A percentile compares a stretch with the other conserved stretches of the same genome.
phyloP scores from a whole-genome alignment of 306 rosid genomes.

The Senna tora region DNA sequence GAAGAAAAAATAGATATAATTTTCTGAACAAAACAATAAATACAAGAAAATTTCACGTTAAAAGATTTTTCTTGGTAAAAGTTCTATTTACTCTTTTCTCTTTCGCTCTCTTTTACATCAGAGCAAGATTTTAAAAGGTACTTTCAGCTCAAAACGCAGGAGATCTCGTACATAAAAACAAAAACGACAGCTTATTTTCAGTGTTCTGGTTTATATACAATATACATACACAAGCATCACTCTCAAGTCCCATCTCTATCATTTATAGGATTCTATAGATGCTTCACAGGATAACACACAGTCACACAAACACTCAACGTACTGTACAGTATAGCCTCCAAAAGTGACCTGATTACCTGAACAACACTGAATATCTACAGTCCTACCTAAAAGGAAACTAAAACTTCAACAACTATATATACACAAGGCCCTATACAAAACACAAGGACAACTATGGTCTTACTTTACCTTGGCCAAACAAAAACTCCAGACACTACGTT shows the following conservation, averaged over 20 bases:
- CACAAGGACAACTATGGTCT: constrained; percentile 28
- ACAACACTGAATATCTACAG: constrained; percentile 31
- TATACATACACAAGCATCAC: constrained; percentile 18
- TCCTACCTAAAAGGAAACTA: constrained; percentile 25
- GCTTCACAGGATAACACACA: constrained; percentile 37
- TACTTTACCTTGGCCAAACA: constrained; percentile 41
- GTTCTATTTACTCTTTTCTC: no score
- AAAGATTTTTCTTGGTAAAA: no score
- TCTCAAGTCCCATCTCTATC: constrained; percentile 30
- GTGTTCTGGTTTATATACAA: constrained; percentile 39
- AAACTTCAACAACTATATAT: constrained; percentile 28
- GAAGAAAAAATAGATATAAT: no score
- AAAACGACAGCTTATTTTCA: neutral
- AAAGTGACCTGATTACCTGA: constrained; percentile 44
- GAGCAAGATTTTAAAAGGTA: no score
- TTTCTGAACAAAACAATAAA: no score
- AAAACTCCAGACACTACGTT: constrained; percentile 25
- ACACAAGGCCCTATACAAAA: constrained; percentile 36
- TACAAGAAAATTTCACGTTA: no score
- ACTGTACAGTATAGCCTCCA: constrained; percentile 61
- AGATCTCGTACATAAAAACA: no score
- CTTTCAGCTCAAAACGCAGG: no score
- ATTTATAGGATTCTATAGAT: neutral
- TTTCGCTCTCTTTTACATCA: no score
- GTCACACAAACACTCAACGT: constrained; percentile 47